phyloP scores from a whole-genome alignment of 208 protist species.

The Leishmania guyanensis region DNA sequence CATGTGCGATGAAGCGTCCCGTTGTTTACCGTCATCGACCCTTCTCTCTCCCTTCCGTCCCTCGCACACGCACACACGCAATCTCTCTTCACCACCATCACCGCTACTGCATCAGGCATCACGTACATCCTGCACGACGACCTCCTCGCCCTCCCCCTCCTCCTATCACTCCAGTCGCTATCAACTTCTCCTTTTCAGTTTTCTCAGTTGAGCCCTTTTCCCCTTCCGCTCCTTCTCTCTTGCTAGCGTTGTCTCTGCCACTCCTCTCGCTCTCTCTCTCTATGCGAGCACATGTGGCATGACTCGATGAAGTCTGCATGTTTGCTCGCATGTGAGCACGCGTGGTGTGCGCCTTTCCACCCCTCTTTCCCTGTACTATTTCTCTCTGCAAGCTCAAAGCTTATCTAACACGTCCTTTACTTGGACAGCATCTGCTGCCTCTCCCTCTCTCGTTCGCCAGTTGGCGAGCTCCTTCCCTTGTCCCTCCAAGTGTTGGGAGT shows the following conservation, averaged over 20 bases:
- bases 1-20: no score
- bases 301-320: background rate
- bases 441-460: background rate
- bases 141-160: conserved; percentile 2
- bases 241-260: background rate
- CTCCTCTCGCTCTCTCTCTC: background rate
- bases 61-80: background rate
- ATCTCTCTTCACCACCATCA: background rate
- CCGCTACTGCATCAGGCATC: background rate
- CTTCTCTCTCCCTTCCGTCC: conserved; percentile 6
- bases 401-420: background rate
- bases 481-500: background rate
- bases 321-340: background rate
- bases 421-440: background rate
- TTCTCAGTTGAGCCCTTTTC: conserved; percentile 11
- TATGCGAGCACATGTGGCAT: background rate
- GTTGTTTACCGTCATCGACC: background rate
- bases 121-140: background rate
- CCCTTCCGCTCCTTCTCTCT: conserved; percentile 12
- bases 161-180: background rate
- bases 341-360: background rate
- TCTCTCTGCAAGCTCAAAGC: background rate
- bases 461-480: background rate
- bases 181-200: background rate
- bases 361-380: background rate